These are phyloP conservation scores for Coccomyxa sp. DNA, from an alignment of 139 green algal genomes.

Conservation along the genomic window DNA sequence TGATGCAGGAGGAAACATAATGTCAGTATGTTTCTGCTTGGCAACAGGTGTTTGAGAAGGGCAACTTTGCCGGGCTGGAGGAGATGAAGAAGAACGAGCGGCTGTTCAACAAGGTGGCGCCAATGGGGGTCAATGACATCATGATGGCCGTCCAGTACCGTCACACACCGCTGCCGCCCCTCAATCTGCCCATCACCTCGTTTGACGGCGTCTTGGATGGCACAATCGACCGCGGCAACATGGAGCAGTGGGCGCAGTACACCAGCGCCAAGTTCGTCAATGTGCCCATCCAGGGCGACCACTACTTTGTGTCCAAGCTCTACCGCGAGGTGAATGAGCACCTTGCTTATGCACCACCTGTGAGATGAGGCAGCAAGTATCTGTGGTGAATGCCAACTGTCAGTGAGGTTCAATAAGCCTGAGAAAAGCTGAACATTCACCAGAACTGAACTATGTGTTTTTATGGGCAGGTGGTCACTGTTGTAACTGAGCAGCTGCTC, in stretches of 20 bases:
- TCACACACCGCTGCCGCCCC: neutral
- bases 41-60: slow-evolving; percentile 30
- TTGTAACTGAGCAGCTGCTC: slow-evolving; percentile 4
- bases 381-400: too few species aligned
- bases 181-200: slow-evolving; percentile 22
- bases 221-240: slow-evolving; percentile 31
- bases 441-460: neutral
- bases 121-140: slow-evolving; percentile 45
- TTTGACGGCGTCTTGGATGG: slow-evolving; percentile 32
- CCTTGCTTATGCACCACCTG: neutral
- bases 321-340: slow-evolving; percentile 15
- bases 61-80: slow-evolving; percentile 41
- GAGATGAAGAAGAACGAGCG: slow-evolving; percentile 41
- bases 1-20: neutral
- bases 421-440: neutral
- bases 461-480: neutral
- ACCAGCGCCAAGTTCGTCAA: slow-evolving; percentile 14
- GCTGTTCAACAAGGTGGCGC: slow-evolving; percentile 39
- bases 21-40: neutral
- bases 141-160: slow-evolving; percentile 45
- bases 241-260: slow-evolving; percentile 27
- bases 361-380: neutral
- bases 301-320: slow-evolving; percentile 45
- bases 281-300: slow-evolving; percentile 22
- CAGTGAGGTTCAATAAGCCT: neutral